Evolutionary conservation across 2,329 filamentous ascomycete genomes (phyloP), one percentile per base, ranked within the genome.

Genomic region (Exophiala mesophila): DNA sequence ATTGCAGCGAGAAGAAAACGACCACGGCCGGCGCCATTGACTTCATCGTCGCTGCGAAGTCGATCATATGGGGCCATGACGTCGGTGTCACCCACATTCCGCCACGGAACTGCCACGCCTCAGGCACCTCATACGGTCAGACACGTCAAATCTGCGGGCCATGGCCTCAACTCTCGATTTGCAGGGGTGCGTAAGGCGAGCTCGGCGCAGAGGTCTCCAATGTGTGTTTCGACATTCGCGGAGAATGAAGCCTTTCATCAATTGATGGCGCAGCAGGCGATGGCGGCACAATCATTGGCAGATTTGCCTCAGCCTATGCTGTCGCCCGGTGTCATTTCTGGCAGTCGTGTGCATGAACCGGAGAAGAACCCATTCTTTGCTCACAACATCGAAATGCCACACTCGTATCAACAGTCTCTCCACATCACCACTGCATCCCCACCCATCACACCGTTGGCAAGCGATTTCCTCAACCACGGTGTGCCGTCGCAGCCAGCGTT

Each of bases 161-260:
- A 70, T 45, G 63, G 60, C 44, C 60, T 71, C 6, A 65, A 65
- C 52, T 60, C 65, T 35, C 59, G 64, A 23, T 71, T 68, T 51
- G 65, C 67, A 0, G 68, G 69, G 36, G 62, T 73, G 19, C 59
- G 69, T 15, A 73, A 73, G 52, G 57, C 64, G 4, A 68, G 66
- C 16, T 62, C 63, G 30, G 59, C 66, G 33, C 70, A 70, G 37
- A 62, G 67, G 19, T 73, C 70, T n/a, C 70, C 70, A 16, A 57
- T 71, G 24, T 68, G 66, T 33, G 60, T 69, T 36, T 58, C 64
- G 13, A 66, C 60, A 4, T 71, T 71, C 50, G 58, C 66, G n/a
- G 68, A 72, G 23, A 57, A 64, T 5, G 64, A 63, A 13, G 58
- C 58, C 23, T 55, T 64, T 47, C 60, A 60, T 43, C 35, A 49